These are phyloP conservation scores for Wickerhamiella kurtzmanii DNA, from an alignment of 805 yeast species.

Conservation along the genomic window DNA sequence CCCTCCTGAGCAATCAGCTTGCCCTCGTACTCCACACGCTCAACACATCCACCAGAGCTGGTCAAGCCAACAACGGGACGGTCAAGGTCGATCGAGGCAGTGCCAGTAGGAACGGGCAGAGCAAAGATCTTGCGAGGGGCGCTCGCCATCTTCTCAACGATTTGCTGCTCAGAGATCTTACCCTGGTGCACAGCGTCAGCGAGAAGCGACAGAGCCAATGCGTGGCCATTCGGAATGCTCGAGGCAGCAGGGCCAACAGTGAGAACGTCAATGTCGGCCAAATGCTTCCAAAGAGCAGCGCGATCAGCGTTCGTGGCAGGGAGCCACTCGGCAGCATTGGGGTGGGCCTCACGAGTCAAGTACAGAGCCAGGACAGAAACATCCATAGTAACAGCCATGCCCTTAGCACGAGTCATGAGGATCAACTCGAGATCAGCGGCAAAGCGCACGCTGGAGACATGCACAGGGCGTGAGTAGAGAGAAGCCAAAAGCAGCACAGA, in stretches of 20 bases:
- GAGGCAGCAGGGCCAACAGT: conserved; percentile 58
- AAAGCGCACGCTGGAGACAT: conserved; percentile 73
- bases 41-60: conserved; percentile 65
- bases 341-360: conserved; percentile 50
- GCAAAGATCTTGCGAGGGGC: conserved; percentile 75
- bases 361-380: conserved; percentile 71
- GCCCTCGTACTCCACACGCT: conserved; percentile 68
- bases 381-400: conserved; percentile 77
- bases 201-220: conserved; percentile 70
- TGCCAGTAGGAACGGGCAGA: conserved; percentile 52
- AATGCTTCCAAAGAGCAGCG: conserved; percentile 63
- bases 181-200: conserved; percentile 67
- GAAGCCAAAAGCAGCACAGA: conserved; percentile 81
- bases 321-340: conserved; percentile 48
- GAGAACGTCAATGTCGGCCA: conserved; percentile 68
- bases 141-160: conserved; percentile 58
- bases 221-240: conserved; percentile 36
- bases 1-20: conserved; percentile 82
- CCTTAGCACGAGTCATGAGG: conserved; percentile 71
- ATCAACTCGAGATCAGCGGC: conserved; percentile 74
- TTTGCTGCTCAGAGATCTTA: conserved; percentile 56
- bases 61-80: conserved; percentile 42
- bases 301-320: conserved; percentile 68
- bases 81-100: conserved; percentile 64
- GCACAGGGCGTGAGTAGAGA: conserved; percentile 70